Base-by-base conservation (phyloP, 495 filamentous ascomycete species). In the Penicillium lividum region DNA sequence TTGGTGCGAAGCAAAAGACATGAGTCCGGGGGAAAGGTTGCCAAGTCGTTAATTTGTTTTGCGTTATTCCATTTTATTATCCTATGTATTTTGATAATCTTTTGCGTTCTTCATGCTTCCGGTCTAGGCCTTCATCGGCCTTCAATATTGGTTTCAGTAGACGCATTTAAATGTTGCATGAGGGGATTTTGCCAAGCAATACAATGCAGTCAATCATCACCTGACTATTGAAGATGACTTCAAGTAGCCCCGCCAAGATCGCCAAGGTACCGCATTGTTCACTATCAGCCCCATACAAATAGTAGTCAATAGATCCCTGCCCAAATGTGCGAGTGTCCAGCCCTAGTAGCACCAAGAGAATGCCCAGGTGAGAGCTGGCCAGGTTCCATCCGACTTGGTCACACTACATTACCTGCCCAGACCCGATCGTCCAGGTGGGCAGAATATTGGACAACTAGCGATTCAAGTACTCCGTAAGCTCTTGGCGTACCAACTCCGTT, bases 1-100 rank as follows among this genome's bases (percentile, higher is more conserved):
- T 43, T 58, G 61, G 64, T 58, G 62, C 56, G 59, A 58, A 55
- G 63, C 59, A 64, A 71, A 71, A 70, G 57, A 63, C 58, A 64
- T 48, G 59, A 62, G 49, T 47, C 42, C 16, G 48, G 36, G 47
- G 60, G 27, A 51, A 38, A 58, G 48, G 59, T 48, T 38, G n/a
- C 38, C 38, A n/a, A 40, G 38, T n/a, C 59, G 54, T 61, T 69
- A 67, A 69, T 65, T 59, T 59, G 30, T 57, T 54, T 59, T 56
- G 42, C 28, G 22, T 25, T 49, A 15, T 31, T 31, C 15, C 31
- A 31, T 48, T 22, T 51, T 61, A 40, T 59, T 60, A 57, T 53
- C 46, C 61, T 45, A 53, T 58, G 52, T 58, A 55, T 49, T 65
- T 58, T 61, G 43, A 59, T 58, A 51, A 61, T 51, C 30, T 63